Evolutionary conservation across 2,329 filamentous ascomycete species (phyloP).

Genomic region (Penicillium sclerotigenum): DNA sequence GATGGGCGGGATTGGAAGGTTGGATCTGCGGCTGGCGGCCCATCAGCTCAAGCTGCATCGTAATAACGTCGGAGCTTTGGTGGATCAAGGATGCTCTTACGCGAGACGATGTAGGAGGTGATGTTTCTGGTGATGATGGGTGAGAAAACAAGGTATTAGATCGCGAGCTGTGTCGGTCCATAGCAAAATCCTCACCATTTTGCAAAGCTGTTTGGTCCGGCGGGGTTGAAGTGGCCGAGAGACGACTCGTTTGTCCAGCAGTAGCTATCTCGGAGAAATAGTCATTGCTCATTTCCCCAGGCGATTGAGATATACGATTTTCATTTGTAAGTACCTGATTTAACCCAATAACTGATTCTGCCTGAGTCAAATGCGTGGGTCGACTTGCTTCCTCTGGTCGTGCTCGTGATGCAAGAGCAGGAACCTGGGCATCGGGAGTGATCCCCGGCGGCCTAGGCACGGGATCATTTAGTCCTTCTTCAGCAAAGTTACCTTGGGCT

Average conservation of each 20-base stretch:
- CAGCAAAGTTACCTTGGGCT: constrained; percentile 10
- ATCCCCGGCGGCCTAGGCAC: constrained; percentile 17
- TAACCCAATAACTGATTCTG: constrained; percentile 8
- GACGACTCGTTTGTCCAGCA: constrained; percentile 22
- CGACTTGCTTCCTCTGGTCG: constrained; percentile 9
- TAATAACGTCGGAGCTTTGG: constrained; percentile 44
- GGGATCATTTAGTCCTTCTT: constrained; percentile 13
- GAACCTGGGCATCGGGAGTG: constrained; percentile 13
- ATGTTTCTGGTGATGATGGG: constrained; percentile 41
- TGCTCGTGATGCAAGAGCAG: constrained; percentile 8
- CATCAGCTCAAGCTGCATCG: constrained; percentile 44
- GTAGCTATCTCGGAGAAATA: constrained; percentile 31
- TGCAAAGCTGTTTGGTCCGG: constrained; percentile 13
- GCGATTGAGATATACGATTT: constrained; percentile 39
- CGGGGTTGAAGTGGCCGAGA: constrained; percentile 13
- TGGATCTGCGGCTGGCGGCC: constrained; percentile 25
- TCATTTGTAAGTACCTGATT: constrained; percentile 31
- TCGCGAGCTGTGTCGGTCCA: constrained; percentile 32
- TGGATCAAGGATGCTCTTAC: constrained; percentile 44
- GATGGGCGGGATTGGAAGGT: constrained; percentile 8
- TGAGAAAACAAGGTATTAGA: constrained; percentile 43
- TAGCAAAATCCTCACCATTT: constrained; percentile 8
- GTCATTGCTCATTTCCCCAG: constrained; percentile 36
- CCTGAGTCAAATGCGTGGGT: constrained; percentile 8
- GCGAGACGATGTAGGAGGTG: constrained; percentile 41